Percentiles rank a stretch among this genome's conserved stretches.
These are phyloP conservation scores for Trichomonas gallinae DNA, from an alignment of 208 protist genomes.

Conservation along the genomic window DNA sequence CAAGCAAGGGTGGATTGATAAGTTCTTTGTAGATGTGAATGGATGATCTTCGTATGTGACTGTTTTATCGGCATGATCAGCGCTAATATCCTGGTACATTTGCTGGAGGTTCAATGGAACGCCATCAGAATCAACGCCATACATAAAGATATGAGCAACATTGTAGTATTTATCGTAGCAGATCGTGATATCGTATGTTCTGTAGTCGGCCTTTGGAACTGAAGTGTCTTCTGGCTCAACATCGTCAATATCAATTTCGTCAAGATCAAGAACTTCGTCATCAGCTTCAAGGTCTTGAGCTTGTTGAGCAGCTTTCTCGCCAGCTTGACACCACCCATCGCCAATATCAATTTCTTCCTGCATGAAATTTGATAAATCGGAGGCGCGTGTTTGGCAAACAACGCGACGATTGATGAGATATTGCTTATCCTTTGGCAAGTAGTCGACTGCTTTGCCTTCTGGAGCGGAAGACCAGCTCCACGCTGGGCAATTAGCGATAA, in stretches of 20 bases:
- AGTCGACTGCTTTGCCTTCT: background rate
- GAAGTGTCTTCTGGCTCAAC: background rate
- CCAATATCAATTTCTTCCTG: background rate
- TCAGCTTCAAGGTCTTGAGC: background rate
- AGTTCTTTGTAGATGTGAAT: background rate
- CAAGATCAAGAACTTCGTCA: background rate
- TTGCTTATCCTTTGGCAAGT: conserved; percentile 4
- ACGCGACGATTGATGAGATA: background rate
- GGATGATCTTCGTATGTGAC: background rate
- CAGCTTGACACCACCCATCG: background rate
- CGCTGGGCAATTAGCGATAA: background rate
- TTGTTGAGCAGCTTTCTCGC: background rate
- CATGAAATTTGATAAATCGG: background rate
- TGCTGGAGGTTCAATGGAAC: background rate
- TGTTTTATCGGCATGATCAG: background rate
- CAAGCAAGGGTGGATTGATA: conserved; percentile 3
- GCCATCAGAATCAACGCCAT: background rate
- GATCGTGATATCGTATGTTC: conserved; percentile 10
- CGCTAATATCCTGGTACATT: conserved; percentile 19
- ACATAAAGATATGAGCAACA: background rate
- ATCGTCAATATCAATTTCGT: background rate
- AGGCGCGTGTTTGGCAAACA: background rate
- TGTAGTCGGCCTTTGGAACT: background rate
- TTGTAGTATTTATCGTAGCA: background rate
- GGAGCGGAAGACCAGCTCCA: background rate